Conservation (phyloP, 2,329 filamentous ascomycete species). For the Fusarium liriodendri region DNA sequence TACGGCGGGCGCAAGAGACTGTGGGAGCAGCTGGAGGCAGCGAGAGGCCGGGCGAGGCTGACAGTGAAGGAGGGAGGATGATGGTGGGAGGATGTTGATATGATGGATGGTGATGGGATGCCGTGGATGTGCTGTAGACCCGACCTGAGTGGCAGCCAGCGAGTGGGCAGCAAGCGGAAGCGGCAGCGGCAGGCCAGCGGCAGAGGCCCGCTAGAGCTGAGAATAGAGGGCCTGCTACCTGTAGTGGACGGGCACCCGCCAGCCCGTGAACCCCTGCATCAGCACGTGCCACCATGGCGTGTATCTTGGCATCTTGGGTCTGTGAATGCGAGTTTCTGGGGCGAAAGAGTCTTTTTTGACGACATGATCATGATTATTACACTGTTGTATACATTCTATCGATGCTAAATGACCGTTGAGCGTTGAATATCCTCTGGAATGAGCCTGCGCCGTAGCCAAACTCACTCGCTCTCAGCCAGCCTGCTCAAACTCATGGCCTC, state of each 20-base stretch:
- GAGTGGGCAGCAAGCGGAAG: constrained; percentile 1
- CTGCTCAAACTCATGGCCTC: not conserved
- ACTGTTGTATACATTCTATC: not conserved
- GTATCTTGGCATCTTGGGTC: constrained; percentile 14
- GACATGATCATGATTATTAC: not conserved
- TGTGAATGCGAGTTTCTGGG: constrained; percentile 9
- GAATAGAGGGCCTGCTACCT: constrained; percentile 4
- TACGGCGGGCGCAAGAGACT: constrained; percentile 8
- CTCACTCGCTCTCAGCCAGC: not conserved
- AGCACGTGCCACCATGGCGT: constrained; percentile 42
- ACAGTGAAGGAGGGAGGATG: constrained; percentile 21
- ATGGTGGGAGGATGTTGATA: constrained; percentile 23
- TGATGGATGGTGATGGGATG: constrained; percentile 5
- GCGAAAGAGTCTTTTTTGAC: not conserved
- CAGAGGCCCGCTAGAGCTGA: constrained; percentile 16
- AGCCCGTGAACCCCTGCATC: constrained; percentile 39
- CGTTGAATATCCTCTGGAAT: not conserved
- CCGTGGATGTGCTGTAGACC: constrained; percentile 8
- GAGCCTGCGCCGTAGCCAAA: not conserved
- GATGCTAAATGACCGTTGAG: not conserved
- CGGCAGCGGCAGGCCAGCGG: not conserved
- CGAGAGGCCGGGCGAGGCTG: constrained; percentile 12
- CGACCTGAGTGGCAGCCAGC: not conserved
- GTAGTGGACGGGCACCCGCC: constrained; percentile 13
- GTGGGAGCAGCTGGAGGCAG: constrained; percentile 12